Evolutionary conservation across 441 rosid species (phyloP).

Genomic region (Jatropha multifida): DNA sequence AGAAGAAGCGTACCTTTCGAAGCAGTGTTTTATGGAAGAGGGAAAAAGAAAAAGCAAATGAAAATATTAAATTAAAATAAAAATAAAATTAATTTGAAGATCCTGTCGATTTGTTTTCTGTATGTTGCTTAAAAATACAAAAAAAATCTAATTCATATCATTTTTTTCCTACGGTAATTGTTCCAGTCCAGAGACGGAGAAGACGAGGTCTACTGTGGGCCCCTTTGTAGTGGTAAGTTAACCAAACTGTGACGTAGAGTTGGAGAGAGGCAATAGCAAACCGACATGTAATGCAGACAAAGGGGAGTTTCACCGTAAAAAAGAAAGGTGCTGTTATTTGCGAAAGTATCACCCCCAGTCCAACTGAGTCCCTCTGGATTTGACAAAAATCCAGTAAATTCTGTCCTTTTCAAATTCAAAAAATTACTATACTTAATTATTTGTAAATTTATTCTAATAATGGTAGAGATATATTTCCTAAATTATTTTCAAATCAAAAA

Average conservation of each 20-base stretch:
- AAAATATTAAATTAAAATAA: neutral
- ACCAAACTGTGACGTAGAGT: neutral
- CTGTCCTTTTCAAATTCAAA: too few species aligned
- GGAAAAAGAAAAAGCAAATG: neutral
- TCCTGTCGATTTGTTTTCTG: too few species aligned
- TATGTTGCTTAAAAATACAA: neutral
- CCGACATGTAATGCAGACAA: neutral
- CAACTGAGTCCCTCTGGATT: too few species aligned
- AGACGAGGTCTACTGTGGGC: conserved; percentile 3
- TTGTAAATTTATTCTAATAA: too few species aligned
- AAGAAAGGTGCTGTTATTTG: too few species aligned
- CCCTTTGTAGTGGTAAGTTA: neutral
- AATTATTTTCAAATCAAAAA: too few species aligned
- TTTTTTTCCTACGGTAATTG: too few species aligned
- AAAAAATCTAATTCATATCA: neutral
- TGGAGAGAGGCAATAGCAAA: neutral
- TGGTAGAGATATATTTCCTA: too few species aligned
- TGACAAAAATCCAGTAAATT: too few species aligned
- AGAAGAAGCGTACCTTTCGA: neutral
- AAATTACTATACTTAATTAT: too few species aligned
- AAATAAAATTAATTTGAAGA: neutral
- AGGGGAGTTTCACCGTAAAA: too few species aligned
- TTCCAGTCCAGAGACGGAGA: neutral
- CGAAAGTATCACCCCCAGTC: too few species aligned
- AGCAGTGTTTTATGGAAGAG: neutral